Evolutionary conservation across 805 yeast species (phyloP), one percentile per base, ranked within the genome.

Genomic region (Metschnikowia dekortorum): DNA sequence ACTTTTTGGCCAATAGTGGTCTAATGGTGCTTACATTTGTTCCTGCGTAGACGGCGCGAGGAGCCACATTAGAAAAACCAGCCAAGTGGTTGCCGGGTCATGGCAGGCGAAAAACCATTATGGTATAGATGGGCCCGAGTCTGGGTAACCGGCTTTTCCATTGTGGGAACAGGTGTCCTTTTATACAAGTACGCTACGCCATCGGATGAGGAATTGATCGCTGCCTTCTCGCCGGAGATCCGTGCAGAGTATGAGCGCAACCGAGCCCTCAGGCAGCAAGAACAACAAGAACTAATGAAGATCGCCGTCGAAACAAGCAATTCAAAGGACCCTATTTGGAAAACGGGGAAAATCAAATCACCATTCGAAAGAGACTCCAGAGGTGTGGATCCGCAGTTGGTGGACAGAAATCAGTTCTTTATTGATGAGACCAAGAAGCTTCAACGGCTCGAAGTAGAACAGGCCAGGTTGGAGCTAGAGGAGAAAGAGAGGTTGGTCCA

Each of bases 301-400:
- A 81, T 85, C 28, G 91, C 81, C 0, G 71, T 78, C 50, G 62
- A 77, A 53, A 86, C 94, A 0, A 68, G 89, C 2, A 74, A 78
- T 1, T 83, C 89, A 13, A 75, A 83, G 56, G 89, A 86, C 49
- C 96, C 96, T 0, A 81, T 87, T 44, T 87, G 96, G 96, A 84
- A 79, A 63, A 82, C 95, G 0, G 95, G 91, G 0, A 72, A 82
- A 1, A 77, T 87, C 36, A 69, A 73, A 40, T 78, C 85, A 1
- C 94, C 95, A 0, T 85, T 87, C 79, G 92, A 76, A 47, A 68
- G 57, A 50, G 76, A 79, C 43, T 64, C 71, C 18, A 55, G 73
- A 44, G 67, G 71, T 44, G 56, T 59, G 40, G 66, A 61, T 53
- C 69, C 75, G 51, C 58, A 66, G 60, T 52, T 65, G 62, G 64